A percentile compares a stretch with the other conserved stretches of the same genome.
These are phyloP conservation scores for Babesia ovata DNA, from an alignment of 169 alveolate genomes.

Conservation along the genomic window DNA sequence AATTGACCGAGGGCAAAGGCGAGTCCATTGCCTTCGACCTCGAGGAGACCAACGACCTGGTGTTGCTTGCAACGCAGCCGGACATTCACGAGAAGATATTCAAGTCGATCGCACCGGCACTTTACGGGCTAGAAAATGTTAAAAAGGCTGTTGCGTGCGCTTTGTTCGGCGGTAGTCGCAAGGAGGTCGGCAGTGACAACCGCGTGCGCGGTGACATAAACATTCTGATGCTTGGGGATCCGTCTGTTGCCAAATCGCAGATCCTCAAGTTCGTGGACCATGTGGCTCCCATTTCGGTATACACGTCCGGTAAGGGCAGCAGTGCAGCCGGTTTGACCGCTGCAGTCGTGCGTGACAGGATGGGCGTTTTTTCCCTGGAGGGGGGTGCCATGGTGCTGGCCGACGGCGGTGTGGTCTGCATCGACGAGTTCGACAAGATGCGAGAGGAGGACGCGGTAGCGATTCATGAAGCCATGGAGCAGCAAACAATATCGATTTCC, in stretches of 20 bases:
- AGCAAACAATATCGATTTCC: constrained; percentile 97
- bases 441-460: constrained; percentile 99
- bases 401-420: constrained; percentile 98
- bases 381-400: constrained; percentile 99
- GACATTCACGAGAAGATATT: constrained; percentile 91
- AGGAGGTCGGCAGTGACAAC: constrained; percentile 93
- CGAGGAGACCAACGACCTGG: constrained; percentile 79
- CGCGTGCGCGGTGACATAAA: constrained; percentile 96
- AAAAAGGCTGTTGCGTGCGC: constrained; percentile 97
- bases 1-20: constrained; percentile 53
- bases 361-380: constrained; percentile 92
- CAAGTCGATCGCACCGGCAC: constrained; percentile 95
- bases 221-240: constrained; percentile 96
- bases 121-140: constrained; percentile 95
- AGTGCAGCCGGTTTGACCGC: constrained; percentile 99
- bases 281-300: constrained; percentile 97
- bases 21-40: constrained; percentile 73
- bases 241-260: constrained; percentile 98
- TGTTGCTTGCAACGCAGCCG: constrained; percentile 85
- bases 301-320: constrained; percentile 99
- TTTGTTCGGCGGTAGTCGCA: constrained; percentile 98
- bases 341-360: constrained; percentile 91
- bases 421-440: constrained; percentile 99
- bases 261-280: constrained; percentile 95
- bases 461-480: constrained; percentile 99